Evolutionary conservation across 805 yeast species (phyloP).

Genomic region (Lachancea quebecensis): DNA sequence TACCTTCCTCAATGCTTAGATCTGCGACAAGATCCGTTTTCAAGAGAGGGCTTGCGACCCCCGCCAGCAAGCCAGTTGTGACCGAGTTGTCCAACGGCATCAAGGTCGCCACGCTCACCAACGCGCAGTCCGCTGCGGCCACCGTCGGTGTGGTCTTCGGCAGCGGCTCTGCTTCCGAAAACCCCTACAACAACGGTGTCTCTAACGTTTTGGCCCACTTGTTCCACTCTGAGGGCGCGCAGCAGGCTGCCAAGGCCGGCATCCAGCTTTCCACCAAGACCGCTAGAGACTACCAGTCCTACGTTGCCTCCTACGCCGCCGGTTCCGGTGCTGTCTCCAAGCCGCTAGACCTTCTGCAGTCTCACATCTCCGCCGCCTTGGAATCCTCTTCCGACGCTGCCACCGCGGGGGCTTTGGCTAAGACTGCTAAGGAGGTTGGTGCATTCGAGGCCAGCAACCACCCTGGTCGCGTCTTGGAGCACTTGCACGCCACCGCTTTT

Average conservation of each 20-base stretch:
- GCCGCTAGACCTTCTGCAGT: constrained; percentile 48
- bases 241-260: constrained; percentile 43
- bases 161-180: constrained; percentile 77
- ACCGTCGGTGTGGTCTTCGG: constrained; percentile 65
- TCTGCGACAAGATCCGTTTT: constrained; percentile 17
- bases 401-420: constrained; percentile 41
- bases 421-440: constrained; percentile 42
- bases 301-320: constrained; percentile 47
- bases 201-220: constrained; percentile 55
- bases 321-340: constrained; percentile 38
- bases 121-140: constrained; percentile 42
- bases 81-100: constrained; percentile 71
- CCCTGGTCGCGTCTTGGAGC: constrained; percentile 55
- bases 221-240: constrained; percentile 34
- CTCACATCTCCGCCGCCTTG: constrained; percentile 34
- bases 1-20: constrained; percentile 16
- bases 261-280: constrained; percentile 47
- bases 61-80: constrained; percentile 51
- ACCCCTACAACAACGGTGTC: constrained; percentile 76
- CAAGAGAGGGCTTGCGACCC: constrained; percentile 23
- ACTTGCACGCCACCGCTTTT: constrained; percentile 76
- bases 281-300: constrained; percentile 59
- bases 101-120: constrained; percentile 62
- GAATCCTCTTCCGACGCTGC: constrained; percentile 33
- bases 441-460: constrained; percentile 51